Conservation (phyloP, 495 filamentous ascomycete genomes). For the Hypomontagnella submonticulosa region DNA sequence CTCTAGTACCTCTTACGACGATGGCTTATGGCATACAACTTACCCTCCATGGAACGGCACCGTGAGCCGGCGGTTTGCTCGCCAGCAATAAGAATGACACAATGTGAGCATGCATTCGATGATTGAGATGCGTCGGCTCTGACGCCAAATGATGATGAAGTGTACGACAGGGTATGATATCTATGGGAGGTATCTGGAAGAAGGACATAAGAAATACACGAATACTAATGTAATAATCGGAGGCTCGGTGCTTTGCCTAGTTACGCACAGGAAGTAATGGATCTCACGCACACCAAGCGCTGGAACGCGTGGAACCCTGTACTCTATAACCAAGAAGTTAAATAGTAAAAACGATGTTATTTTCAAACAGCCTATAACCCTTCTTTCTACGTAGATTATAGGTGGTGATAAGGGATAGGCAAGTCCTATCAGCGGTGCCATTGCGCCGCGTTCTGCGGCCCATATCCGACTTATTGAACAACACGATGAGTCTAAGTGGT, state of each 20-base stretch:
- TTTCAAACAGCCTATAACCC: too few relatives aligned
- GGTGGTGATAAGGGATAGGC: too few relatives aligned
- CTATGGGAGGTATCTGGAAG: background rate
- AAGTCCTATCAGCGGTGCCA: too few relatives aligned
- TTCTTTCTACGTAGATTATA: too few relatives aligned
- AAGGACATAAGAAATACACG: background rate
- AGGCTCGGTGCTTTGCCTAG: slow-evolving; percentile 7
- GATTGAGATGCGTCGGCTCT: background rate
- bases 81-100: slow-evolving; percentile 5
- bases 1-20: slow-evolving; percentile 43
- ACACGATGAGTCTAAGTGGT: too few relatives aligned
- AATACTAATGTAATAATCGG: slow-evolving; percentile 41
- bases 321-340: slow-evolving; percentile 5
- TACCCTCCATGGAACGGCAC: slow-evolving; percentile 56
- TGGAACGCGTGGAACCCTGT: slow-evolving; percentile 40
- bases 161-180: background rate
- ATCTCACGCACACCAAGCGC: slow-evolving; percentile 44
- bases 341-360: too few relatives aligned
- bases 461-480: too few relatives aligned
- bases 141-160: background rate
- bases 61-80: slow-evolving; percentile 32
- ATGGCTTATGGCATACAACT: slow-evolving; percentile 54
- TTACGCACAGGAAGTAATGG: slow-evolving; percentile 18
- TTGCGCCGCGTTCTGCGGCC: too few relatives aligned
- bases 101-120: background rate